A percentile compares a stretch with the other conserved stretches of the same genome.
phyloP scores from a whole-genome alignment of 2,329 filamentous ascomycete species.

The Fulvia fulva region DNA sequence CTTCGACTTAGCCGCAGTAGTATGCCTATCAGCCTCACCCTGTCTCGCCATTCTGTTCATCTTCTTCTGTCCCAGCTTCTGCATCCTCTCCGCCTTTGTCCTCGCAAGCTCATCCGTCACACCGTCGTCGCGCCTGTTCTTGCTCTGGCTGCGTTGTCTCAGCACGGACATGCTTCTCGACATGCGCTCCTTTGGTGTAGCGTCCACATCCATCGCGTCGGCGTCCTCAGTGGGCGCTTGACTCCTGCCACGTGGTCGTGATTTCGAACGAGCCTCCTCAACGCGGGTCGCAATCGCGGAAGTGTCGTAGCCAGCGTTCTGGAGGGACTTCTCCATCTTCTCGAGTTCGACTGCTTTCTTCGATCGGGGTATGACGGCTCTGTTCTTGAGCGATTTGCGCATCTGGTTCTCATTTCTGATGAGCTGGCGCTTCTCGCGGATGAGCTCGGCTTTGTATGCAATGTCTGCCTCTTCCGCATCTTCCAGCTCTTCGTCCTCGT shows the following conservation, averaged over 20 bases:
- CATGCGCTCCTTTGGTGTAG: slow-evolving; percentile 35
- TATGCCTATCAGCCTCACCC: slow-evolving; percentile 94
- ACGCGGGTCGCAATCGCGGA: slow-evolving; percentile 64
- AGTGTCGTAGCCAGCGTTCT: slow-evolving; percentile 81
- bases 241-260: slow-evolving; percentile 67
- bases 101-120: slow-evolving; percentile 64
- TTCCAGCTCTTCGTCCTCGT: slow-evolving; percentile 71
- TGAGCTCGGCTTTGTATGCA: slow-evolving; percentile 86
- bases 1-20: slow-evolving; percentile 74
- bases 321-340: slow-evolving; percentile 80
- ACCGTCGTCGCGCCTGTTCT: slow-evolving; percentile 72
- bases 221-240: slow-evolving; percentile 56
- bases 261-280: slow-evolving; percentile 57
- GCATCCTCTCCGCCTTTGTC: slow-evolving; percentile 77
- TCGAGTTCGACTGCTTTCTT: slow-evolving; percentile 76
- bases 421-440: slow-evolving; percentile 87
- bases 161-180: slow-evolving; percentile 61
- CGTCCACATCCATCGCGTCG: slow-evolving; percentile 69
- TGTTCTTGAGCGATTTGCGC: slow-evolving; percentile 96
- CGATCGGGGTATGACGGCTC: slow-evolving; percentile 84
- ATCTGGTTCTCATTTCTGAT: slow-evolving; percentile 93
- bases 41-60: slow-evolving; percentile 98
- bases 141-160: slow-evolving; percentile 60
- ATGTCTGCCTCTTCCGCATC: slow-evolving; percentile 86
- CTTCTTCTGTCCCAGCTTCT: slow-evolving; percentile 91